Conservation (phyloP, 495 filamentous ascomycete species). For the Ascodesmis nigricans region DNA sequence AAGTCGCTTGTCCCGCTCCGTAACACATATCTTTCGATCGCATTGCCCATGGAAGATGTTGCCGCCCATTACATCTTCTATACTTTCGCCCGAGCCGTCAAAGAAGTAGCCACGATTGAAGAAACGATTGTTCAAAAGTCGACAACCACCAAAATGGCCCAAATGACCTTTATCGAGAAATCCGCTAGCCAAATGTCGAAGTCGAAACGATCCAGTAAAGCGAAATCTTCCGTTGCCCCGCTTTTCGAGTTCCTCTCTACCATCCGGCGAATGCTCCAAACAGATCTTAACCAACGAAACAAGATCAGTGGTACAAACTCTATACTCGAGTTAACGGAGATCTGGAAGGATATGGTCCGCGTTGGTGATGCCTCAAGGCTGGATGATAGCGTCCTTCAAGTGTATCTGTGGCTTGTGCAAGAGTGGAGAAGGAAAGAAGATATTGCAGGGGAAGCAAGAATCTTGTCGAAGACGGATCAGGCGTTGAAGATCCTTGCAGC, state of each 20-base stretch:
- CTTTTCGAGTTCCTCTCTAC: slow-evolving; percentile 16
- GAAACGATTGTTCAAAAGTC: slow-evolving; percentile 13
- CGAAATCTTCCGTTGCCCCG: slow-evolving; percentile 1
- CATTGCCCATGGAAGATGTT: no score
- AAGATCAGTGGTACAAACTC: no score
- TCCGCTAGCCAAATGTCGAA: slow-evolving; percentile 12
- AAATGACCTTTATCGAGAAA: slow-evolving; percentile 18
- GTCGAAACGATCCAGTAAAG: not conserved
- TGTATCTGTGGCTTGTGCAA: slow-evolving; percentile 26
- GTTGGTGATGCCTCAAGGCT: no score
- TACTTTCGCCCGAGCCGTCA: no score
- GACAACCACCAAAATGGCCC: slow-evolving; percentile 6
- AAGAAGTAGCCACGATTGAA: no score
- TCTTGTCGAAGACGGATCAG: slow-evolving; percentile 22
- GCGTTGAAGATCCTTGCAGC: slow-evolving; percentile 29
- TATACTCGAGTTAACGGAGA: no score
- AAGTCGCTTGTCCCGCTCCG: slow-evolving; percentile 43
- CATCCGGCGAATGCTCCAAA: slow-evolving; percentile 10
- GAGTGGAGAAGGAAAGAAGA: slow-evolving; percentile 12
- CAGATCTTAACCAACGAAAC: no score
- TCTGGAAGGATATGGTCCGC: no score
- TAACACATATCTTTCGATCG: slow-evolving; percentile 33
- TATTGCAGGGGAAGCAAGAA: slow-evolving; percentile 7
- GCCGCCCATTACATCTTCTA: no score
- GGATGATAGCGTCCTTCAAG: slow-evolving; percentile 34